phyloP scores from a whole-genome alignment of 768 basidiomycete species.

The Podaxis mareebaensis region DNA sequence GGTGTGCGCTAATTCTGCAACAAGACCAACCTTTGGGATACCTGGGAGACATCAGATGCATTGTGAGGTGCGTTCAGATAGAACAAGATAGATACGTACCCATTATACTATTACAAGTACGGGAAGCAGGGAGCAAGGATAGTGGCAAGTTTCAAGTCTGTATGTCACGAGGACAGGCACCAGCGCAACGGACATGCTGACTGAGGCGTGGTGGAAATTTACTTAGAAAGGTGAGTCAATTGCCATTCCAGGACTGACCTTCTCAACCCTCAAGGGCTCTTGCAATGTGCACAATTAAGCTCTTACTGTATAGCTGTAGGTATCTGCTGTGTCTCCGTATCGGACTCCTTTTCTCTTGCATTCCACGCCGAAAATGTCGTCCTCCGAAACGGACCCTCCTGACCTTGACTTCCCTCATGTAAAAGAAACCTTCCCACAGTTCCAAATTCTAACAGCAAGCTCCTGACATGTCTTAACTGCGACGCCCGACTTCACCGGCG shows the following conservation, averaged over 20 bases:
- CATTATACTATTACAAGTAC: constrained; percentile 14
- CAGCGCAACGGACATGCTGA: not conserved
- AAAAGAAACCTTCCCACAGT: not conserved
- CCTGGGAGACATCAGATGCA: constrained; percentile 30
- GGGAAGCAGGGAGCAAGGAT: constrained; percentile 8
- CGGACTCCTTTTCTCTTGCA: constrained; percentile 4
- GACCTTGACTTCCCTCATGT: constrained; percentile 4
- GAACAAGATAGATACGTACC: constrained; percentile 3
- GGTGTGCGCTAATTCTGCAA: not conserved
- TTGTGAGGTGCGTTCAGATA: not conserved
- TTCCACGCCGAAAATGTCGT: not conserved
- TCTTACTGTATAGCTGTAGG: not conserved
- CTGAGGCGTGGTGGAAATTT: not conserved
- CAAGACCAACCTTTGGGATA: constrained; percentile 61
- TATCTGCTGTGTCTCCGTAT: not conserved
- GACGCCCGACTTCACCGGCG: too few relatives aligned
- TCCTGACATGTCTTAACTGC: not conserved
- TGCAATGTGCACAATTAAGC: not conserved
- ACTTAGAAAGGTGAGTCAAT: not conserved
- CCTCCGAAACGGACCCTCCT: constrained; percentile 5
- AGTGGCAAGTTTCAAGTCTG: constrained; percentile 15
- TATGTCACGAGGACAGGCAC: constrained; percentile 10
- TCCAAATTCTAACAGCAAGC: not conserved
- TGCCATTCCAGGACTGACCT: not conserved
- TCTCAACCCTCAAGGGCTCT: not conserved